Evolutionary conservation across 257 asterid species (phyloP).

Genomic region (Petunia secreta): DNA sequence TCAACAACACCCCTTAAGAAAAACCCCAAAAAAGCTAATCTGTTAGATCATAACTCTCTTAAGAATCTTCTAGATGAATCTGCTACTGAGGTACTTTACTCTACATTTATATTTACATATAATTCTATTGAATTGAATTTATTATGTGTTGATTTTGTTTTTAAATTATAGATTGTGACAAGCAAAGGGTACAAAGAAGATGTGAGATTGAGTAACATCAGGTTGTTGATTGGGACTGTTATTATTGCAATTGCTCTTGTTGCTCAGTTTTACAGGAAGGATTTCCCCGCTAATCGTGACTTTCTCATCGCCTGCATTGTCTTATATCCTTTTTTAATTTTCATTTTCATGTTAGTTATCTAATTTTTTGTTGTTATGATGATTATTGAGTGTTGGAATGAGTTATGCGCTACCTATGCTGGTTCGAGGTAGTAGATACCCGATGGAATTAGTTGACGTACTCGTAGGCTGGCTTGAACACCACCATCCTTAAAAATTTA

Average conservation of each 20-base stretch:
- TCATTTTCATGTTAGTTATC: background rate
- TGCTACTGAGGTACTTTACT: slow-evolving; percentile 64
- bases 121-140: background rate
- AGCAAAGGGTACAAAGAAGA: slow-evolving; percentile 84
- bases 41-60: slow-evolving; percentile 83
- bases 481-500: too few species aligned
- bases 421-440: too few species aligned
- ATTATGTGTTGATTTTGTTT: background rate
- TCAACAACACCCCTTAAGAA: slow-evolving; percentile 31
- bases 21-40: slow-evolving; percentile 68
- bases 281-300: slow-evolving; percentile 81
- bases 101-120: background rate
- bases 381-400: background rate
- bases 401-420: too few species aligned
- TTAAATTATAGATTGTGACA: slow-evolving; percentile 68
- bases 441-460: too few species aligned
- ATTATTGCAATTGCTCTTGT: slow-evolving; percentile 76
- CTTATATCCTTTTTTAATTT: slow-evolving; percentile 76
- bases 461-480: too few species aligned
- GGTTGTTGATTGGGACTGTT: slow-evolving; percentile 69
- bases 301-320: slow-evolving; percentile 83
- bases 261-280: slow-evolving; percentile 95
- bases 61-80: slow-evolving; percentile 88
- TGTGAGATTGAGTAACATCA: slow-evolving; percentile 79
- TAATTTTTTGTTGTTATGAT: background rate